phyloP scores from a whole-genome alignment of 331 rosid genomes.

The Ulmus americana region DNA sequence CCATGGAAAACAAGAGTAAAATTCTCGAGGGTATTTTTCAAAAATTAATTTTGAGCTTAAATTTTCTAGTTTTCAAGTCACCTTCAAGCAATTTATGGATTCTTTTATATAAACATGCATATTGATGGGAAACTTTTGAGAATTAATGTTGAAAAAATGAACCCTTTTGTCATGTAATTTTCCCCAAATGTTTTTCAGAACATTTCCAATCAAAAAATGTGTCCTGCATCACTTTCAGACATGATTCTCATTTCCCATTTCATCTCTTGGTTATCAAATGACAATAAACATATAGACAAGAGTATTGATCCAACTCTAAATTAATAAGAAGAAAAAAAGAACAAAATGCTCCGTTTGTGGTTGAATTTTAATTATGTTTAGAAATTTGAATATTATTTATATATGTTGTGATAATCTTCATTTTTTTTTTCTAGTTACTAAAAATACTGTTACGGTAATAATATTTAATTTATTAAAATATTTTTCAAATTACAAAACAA shows the following conservation, averaged over 20 bases:
- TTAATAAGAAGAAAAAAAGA: no score
- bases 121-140: neutral
- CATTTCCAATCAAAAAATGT: neutral
- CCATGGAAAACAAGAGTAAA: neutral
- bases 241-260: neutral
- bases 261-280: neutral
- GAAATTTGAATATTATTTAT: no score
- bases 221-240: neutral
- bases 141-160: neutral
- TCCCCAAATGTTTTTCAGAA: conserved; percentile 6
- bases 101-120: neutral
- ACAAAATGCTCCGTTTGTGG: no score
- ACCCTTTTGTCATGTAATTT: neutral
- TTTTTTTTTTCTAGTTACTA: no score
- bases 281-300: neutral
- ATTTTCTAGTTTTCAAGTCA: conserved; percentile 6
- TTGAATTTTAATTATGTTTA: no score
- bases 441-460: no score
- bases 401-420: no score
- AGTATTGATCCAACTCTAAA: no score
- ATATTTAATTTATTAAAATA: no score
- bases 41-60: neutral
- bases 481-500: no score
- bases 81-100: neutral
- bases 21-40: neutral